Evolutionary conservation across 2,329 filamentous ascomycete species (phyloP).

Genomic region (Penicillium brasilianum): DNA sequence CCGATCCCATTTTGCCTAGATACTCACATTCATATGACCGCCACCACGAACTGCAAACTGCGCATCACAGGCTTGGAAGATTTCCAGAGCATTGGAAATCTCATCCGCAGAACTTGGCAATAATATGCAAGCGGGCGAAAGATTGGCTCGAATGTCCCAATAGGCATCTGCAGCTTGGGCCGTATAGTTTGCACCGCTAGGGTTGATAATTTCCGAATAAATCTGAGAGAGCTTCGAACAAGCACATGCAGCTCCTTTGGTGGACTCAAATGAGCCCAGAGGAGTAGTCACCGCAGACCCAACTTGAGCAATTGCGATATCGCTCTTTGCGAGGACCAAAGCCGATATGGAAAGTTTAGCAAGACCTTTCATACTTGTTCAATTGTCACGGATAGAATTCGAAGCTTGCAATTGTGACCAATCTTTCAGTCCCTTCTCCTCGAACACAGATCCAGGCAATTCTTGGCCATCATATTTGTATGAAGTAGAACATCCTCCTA

Average conservation of each 20-base stretch:
- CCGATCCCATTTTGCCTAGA: background rate
- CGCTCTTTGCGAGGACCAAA: slow-evolving; percentile 5
- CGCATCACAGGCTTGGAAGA: slow-evolving; percentile 34
- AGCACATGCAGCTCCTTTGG: slow-evolving; percentile 18
- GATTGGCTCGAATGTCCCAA: slow-evolving; percentile 36
- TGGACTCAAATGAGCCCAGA: slow-evolving; percentile 3
- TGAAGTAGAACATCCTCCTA: background rate
- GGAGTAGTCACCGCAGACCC: slow-evolving; percentile 5
- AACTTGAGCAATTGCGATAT: background rate
- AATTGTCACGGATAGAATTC: background rate
- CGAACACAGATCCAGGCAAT: background rate
- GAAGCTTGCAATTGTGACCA: background rate
- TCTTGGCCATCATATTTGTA: background rate
- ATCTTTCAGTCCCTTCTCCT: background rate
- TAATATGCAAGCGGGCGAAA: slow-evolving; percentile 40
- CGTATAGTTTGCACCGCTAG: slow-evolving; percentile 29
- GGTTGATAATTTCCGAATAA: slow-evolving; percentile 14
- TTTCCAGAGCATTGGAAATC: slow-evolving; percentile 33
- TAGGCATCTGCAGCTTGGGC: slow-evolving; percentile 28
- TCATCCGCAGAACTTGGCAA: slow-evolving; percentile 31
- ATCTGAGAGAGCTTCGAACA: slow-evolving; percentile 14
- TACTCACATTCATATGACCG: slow-evolving; percentile 51
- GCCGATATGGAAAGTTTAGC: slow-evolving; percentile 4
- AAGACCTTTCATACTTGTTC: slow-evolving; percentile 39
- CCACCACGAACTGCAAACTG: slow-evolving; percentile 62